phyloP scores from a whole-genome alignment of 345 rosid genomes.

The Dipteronia sinensis region DNA sequence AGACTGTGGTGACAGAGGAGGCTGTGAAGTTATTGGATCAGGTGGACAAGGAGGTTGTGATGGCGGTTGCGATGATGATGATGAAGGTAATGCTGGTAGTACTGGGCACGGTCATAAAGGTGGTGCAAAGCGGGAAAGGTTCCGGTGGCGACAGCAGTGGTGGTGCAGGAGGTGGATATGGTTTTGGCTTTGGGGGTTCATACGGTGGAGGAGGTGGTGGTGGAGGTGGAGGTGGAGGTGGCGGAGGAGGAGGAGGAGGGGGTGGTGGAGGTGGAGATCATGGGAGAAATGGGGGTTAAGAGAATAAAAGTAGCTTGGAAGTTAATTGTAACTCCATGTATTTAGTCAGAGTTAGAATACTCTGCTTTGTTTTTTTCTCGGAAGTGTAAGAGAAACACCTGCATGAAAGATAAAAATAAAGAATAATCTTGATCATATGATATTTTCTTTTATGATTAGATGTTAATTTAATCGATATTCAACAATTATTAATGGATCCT shows the following conservation, averaged over 20 bases:
- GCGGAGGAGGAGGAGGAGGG: neutral
- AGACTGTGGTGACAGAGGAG: no score
- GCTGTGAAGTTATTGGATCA: no score
- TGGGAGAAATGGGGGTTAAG: neutral
- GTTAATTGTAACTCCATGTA: no score
- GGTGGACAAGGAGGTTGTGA: neutral
- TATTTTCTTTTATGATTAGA: no score
- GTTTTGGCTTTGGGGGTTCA: conserved; percentile 18
- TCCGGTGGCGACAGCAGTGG: conserved; percentile 10
- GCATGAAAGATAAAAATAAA: no score
- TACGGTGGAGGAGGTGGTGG: conserved; percentile 17
- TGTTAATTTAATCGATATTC: no score
- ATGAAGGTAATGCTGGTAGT: neutral
- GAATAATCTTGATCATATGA: no score
- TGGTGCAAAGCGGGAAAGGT: neutral
- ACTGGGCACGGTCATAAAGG: neutral
- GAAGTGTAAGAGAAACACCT: no score
- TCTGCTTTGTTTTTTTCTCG: no score
- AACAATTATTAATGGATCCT: no score
- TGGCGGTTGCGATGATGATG: neutral
- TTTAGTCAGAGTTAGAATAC: no score
- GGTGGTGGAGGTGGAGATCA: neutral
- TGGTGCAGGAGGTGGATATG: conserved; percentile 20
- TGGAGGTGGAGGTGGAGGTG: neutral
- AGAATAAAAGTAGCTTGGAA: neutral